Base-by-base conservation (phyloP, 2,329 filamentous ascomycete species). In the Fusarium duplospermum region DNA sequence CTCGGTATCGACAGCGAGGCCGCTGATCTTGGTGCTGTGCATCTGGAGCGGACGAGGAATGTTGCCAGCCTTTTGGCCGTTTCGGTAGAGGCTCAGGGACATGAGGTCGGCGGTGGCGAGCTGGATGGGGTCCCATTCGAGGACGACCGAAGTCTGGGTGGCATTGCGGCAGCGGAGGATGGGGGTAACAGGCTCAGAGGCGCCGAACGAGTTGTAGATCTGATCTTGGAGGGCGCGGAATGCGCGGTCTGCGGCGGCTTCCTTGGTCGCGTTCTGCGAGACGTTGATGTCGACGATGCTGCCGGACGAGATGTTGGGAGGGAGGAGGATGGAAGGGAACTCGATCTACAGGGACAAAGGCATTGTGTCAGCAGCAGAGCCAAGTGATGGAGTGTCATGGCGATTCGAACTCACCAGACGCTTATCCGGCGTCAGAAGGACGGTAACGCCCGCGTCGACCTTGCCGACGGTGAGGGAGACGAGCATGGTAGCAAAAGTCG, bases 211-310 rank as follows among this genome's bases (percentile, higher is more conserved):
- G 77, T 89, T 88, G 84, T 93, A 93, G 85, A 99, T 98, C 78
- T 92, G 92, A 79, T 93, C 91, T 86, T 99, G 96, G n/a, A 99
- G 92, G 35, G 90, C 85, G 74, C 92, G 88, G 87, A 99, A 99
- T 72, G 91, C 89, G 67, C 91, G 88, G 78, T 94, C 91, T 70
- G 94, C 90, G 76, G 91, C 88, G 64, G 89, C 83, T 85, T 99
- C 96, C 68, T 95, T 94, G 63, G 87, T 85, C 77, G 90, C 88
- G 84, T 99, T 99, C 82, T 96, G 94, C 68, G 93, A 89, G 76
- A 99, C 96, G 71, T 94, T 95, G 84, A 99, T 98, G 84, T 99
- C 96, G 83, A 99, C 96, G 80, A 99, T 98, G 82, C 94, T 97
- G 77, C 96, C 96, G 18, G 95, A 98, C 71, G 94, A 92, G 83